phyloP scores from a whole-genome alignment of 345 rosid genomes.

The Eucalyptus paniculata region DNA sequence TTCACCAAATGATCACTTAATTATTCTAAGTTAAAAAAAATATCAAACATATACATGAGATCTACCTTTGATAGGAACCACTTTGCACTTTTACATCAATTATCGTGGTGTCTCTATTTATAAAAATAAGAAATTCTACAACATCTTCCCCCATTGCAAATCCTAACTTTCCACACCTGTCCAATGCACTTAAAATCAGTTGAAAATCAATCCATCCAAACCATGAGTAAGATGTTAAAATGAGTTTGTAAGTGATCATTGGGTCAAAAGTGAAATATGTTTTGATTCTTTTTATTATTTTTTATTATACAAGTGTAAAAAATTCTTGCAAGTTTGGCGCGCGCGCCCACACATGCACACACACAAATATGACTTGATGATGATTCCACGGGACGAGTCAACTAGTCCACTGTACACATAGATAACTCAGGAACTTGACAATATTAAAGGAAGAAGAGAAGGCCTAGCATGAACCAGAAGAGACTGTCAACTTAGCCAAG shows the following conservation, averaged over 20 bases:
- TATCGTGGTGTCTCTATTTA: no score
- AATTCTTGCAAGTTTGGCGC: not conserved
- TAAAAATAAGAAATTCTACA: no score
- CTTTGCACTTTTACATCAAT: accelerated
- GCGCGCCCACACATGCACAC: no score
- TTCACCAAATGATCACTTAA: no score
- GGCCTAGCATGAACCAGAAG: conserved; percentile 20
- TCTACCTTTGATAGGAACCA: no score
- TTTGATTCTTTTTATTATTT: no score
- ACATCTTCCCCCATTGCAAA: no score
- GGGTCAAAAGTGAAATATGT: not conserved
- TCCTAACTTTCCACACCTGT: no score
- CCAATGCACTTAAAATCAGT: not conserved
- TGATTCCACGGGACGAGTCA: not conserved
- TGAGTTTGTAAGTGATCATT: no score
- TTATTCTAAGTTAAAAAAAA: no score
- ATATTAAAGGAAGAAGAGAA: conserved; percentile 10
- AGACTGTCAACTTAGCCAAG: conserved; percentile 22
- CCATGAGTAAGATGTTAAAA: not conserved
- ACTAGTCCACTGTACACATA: not conserved
- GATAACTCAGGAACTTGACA: not conserved
- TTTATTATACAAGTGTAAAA: not conserved
- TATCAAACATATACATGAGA: no score
- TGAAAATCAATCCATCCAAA: not conserved
- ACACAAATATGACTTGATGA: not conserved